Evolutionary conservation across 2,329 filamentous ascomycete genomes (phyloP).

Genomic region (Alternaria brassicae): DNA sequence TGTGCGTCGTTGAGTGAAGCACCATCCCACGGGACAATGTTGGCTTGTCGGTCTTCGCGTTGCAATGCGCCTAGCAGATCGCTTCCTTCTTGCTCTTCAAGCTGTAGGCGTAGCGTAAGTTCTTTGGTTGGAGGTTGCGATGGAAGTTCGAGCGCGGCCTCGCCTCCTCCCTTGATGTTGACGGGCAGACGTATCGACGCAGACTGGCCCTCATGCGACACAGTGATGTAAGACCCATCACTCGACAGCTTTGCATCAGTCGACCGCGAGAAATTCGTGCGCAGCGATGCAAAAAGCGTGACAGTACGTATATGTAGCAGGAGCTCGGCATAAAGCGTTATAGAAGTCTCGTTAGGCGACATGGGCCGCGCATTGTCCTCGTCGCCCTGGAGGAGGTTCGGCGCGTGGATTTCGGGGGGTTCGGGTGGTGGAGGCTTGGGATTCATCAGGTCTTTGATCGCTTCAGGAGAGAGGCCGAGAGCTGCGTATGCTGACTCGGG

Average conservation of each 20-base stretch:
- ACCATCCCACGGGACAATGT: slow-evolving; percentile 56
- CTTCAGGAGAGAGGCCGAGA: slow-evolving; percentile 41
- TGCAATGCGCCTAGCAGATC: slow-evolving; percentile 38
- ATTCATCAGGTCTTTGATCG: slow-evolving; percentile 43
- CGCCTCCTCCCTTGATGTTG: slow-evolving; percentile 52
- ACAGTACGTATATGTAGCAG: slow-evolving; percentile 67
- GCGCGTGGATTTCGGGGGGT: slow-evolving; percentile 33
- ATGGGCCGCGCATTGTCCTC: slow-evolving; percentile 33
- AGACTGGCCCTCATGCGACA: slow-evolving; percentile 56
- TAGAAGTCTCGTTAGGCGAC: slow-evolving; percentile 40
- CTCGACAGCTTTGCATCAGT: slow-evolving; percentile 56
- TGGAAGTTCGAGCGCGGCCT: slow-evolving; percentile 60
- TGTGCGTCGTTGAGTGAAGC: slow-evolving; percentile 35
- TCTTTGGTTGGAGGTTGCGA: slow-evolving; percentile 55
- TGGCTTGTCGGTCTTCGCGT: slow-evolving; percentile 43
- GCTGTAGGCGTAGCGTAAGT: slow-evolving; percentile 61
- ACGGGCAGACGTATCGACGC: slow-evolving; percentile 58
- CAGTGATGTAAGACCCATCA: slow-evolving; percentile 53
- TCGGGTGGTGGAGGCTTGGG: slow-evolving; percentile 31
- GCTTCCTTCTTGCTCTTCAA: slow-evolving; percentile 53
- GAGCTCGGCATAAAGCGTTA: slow-evolving; percentile 64
- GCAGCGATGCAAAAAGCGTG: slow-evolving; percentile 63
- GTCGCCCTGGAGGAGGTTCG: slow-evolving; percentile 41
- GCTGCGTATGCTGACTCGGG: slow-evolving; percentile 48
- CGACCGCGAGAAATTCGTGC: slow-evolving; percentile 51